phyloP scores from a whole-genome alignment of 1,139 yeast genomes.

The Kodamaea suecica region DNA sequence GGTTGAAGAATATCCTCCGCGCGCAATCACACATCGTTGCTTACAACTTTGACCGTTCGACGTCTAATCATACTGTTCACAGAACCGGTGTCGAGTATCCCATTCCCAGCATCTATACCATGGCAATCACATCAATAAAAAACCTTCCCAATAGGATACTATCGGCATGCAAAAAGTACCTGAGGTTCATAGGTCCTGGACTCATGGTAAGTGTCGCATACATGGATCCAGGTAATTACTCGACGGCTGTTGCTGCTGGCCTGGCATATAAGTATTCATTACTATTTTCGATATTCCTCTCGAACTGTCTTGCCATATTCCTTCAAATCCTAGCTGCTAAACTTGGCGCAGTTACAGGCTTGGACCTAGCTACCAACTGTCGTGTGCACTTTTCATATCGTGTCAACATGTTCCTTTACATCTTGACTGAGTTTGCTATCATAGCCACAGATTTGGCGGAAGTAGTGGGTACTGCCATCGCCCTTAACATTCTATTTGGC shows the following conservation, averaged over 20 bases:
- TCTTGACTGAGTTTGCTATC: conserved; percentile 70
- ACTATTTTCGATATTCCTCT: conserved; percentile 72
- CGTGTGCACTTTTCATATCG: conserved; percentile 65
- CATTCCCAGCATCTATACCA: too few species aligned
- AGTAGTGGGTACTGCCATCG: conserved; percentile 89
- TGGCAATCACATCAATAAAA: too few species aligned
- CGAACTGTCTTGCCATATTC: conserved; percentile 84
- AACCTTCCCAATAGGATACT: conserved; percentile 4
- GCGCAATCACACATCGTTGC: too few species aligned
- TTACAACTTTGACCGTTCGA: too few species aligned
- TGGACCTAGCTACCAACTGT: conserved; percentile 80
- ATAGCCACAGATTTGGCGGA: conserved; percentile 82
- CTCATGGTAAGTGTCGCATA: conserved; percentile 93
- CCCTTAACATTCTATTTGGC: conserved; percentile 74
- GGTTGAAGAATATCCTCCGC: too few species aligned
- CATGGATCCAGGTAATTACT: conserved; percentile 97
- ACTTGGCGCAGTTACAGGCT: conserved; percentile 81
- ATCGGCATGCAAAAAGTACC: conserved; percentile 44
- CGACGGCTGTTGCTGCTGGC: conserved; percentile 93
- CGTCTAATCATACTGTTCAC: too few species aligned
- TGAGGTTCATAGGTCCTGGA: conserved; percentile 84
- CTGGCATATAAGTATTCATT: conserved; percentile 82
- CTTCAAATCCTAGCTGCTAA: conserved; percentile 82
- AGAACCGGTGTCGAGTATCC: too few species aligned
- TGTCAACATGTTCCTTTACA: conserved; percentile 56